These are phyloP conservation scores for Puccinia polysora DNA, from an alignment of 1,284 basidiomycete species.

Conservation along the genomic window DNA sequence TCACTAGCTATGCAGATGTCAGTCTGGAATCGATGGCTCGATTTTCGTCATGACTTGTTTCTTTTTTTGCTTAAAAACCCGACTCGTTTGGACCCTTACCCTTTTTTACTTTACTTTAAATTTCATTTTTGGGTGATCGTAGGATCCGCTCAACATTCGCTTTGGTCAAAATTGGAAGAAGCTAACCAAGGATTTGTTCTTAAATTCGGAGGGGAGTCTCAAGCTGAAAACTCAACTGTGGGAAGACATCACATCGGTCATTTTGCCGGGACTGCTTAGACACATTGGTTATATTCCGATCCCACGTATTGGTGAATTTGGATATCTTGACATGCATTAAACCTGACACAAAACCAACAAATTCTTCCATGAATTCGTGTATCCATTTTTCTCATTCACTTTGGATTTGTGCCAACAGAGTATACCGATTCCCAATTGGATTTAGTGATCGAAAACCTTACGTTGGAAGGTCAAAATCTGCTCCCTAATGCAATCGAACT, in stretches of 20 bases:
- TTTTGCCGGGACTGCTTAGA: constrained; percentile 73
- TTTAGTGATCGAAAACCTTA: constrained; percentile 86
- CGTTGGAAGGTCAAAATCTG: constrained; percentile 74
- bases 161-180: constrained; percentile 51
- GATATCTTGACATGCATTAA: neutral
- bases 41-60: too few relatives aligned
- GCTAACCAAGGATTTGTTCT: constrained; percentile 51
- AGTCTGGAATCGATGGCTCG: neutral
- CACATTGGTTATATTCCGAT: constrained; percentile 50
- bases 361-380: constrained; percentile 54
- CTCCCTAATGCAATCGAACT: constrained; percentile 72
- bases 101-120: neutral
- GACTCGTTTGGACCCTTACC: neutral
- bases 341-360: constrained; percentile 52
- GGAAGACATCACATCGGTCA: constrained; percentile 74
- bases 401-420: constrained; percentile 62
- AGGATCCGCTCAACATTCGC: constrained; percentile 50
- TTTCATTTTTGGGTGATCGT: neutral
- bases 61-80: too few relatives aligned
- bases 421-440: constrained; percentile 82
- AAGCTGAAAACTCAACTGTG: constrained; percentile 70
- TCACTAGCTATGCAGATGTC: constrained; percentile 49
- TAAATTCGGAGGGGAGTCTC: constrained; percentile 68
- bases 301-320: constrained; percentile 27
- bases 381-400: neutral